phyloP scores from a whole-genome alignment of 257 asterid species.

The Capsicum rhomboideum region DNA sequence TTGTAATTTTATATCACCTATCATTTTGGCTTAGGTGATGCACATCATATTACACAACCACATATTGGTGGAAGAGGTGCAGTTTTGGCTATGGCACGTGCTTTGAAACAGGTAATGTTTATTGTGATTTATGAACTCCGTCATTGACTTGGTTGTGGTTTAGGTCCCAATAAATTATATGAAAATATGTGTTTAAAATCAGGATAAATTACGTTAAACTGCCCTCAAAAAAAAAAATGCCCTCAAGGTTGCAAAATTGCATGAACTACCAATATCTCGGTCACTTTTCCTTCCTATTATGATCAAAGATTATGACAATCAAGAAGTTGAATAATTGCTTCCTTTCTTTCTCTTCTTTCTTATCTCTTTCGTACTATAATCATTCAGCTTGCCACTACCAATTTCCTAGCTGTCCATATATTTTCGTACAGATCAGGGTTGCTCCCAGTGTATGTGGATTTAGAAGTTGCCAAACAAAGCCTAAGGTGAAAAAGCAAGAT shows the following conservation, averaged over 20 bases:
- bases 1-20: not conserved
- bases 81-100: conserved; percentile 79
- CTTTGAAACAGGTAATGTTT: conserved; percentile 62
- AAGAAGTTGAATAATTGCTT: not conserved
- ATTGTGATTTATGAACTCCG: not conserved
- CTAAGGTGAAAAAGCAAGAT: not conserved
- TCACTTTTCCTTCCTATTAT: not conserved
- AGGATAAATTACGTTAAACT: not conserved
- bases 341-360: not conserved
- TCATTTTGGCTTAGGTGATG: conserved; percentile 58
- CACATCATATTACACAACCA: conserved; percentile 93
- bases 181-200: not conserved
- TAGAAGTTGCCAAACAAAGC: not conserved
- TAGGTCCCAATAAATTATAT: not conserved
- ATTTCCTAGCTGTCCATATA: not conserved
- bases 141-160: not conserved
- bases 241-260: not conserved
- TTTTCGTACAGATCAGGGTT: not conserved
- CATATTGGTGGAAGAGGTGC: conserved; percentile 92
- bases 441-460: not conserved
- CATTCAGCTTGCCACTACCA: not conserved
- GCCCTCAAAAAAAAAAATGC: not conserved
- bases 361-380: not conserved
- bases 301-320: not conserved
- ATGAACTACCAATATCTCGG: not conserved